Evolutionary conservation across 371 early-diverging fungal species (phyloP), one percentile per base, ranked within the genome.

Genomic region (Chytridium lagenaria): DNA sequence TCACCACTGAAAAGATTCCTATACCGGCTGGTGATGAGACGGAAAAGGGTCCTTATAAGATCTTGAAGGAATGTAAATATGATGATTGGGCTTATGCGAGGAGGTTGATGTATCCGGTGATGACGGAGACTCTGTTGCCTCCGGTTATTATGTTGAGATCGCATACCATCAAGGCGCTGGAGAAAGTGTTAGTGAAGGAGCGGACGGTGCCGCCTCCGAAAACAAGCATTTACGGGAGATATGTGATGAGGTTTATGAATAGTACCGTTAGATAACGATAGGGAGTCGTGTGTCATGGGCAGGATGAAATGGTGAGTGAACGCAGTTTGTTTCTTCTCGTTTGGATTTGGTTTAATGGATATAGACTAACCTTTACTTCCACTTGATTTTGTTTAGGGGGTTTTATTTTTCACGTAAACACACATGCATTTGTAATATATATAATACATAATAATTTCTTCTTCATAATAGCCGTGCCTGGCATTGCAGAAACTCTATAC

Each of bases 1-100:
- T 55, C 16, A 55, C 57, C 16, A 5, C 23, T 30, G 57, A 55
- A 30, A 10, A 23, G 57, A 55, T 55, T 19, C 57, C 57, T 26
- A 23, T 55, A 23, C 57, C 57, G 7, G 57, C 7, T 30, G 30
- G 26, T 30, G 30, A 26, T 7, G 57, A 55, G 57, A 26, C 57
- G 26, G 57, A 55, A 23, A 26, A 55, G 26, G 57, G 57, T 7
- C 57, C 57, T 7, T 30, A 26, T 30, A 10, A 26, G 26, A 19
- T 55, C 10, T 30, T 55, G 30, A 55, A 55, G 57, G 57, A 55
- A 26, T 55, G 57, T 23, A 30, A 30, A 23, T 55, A 55, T 30
- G 57, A 55, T 30, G 57, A 55, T 26, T 55, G 57, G 57, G 57
- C 7, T 19, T 55, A 55, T 55, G 57, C 57, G 5, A 55, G 30